Base-by-base conservation (phyloP, 2,329 filamentous ascomycete species). In the Macrophomina phaseolina region DNA sequence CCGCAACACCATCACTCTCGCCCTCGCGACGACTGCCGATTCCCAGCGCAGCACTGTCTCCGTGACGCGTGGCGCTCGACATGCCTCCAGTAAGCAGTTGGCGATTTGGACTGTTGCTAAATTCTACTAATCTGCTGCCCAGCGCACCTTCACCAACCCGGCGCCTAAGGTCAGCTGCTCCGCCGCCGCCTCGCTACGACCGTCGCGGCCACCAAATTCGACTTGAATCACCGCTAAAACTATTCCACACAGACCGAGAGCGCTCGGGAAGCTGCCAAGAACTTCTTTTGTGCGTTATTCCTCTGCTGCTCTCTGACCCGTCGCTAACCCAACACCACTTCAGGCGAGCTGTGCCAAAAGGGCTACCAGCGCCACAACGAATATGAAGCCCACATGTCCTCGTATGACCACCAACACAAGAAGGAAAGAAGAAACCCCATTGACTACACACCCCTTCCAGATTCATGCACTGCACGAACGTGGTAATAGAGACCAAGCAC, bases 361-460 rank as follows among this genome's bases (percentile, higher is more conserved):
- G 94, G 94, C 73, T 99, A 98, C 81, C 89, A 90, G 1, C 93
- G 95, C 66, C 94, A 97, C 85, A 94, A 96, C 76, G 94, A 98
- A 78, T 97, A 96, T 78, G 94, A 98, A 79, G 91, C 94, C 7
- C 95, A 99, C 78, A 91, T 97, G 66, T 89, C 89, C 70, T 95
- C 91, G 73, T 98, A 98, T 79, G 95, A 98, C 76, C 95, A 99
- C 80, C 91, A 92, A 73, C 95, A 99, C 80, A 94, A 93, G 78
- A 93, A 96, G 81, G 81, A 83, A 67, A 71, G 53, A 12, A 28
- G 80, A 6, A 38, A 38, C 38, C 32, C 58, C n/a, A 30, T 62
- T 62, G 58, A 62, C 58, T 62, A 62, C 56, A 48, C 56, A 23
- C 23, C 23, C 23, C 36, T 18, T 4, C 14, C 78, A 81, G 46